Evolutionary conservation across 306 rosid species (phyloP), one percentile per base, ranked within the genome.

Genomic region (Prunus salicina): DNA sequence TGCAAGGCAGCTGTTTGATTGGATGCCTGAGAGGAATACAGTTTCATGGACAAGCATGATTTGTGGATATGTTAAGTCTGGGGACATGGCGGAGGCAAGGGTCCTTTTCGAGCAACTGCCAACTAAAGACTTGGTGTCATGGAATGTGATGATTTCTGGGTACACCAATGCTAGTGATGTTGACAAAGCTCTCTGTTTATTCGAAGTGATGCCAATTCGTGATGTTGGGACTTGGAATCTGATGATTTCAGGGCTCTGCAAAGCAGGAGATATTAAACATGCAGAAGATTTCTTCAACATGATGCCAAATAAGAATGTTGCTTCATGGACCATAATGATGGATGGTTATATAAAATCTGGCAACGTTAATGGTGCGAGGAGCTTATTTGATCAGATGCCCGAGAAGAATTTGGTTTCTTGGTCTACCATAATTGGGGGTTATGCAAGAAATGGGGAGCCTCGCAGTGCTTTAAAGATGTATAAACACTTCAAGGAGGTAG

Each of bases 341-440:
- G 74, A 51, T 70, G 74, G 74, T 51, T 70, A 51, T 70, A 14
- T 51, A 49, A 51, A 51, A 70, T 46, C 46, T 16, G 74, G 74
- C 19, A 12, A 51, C 2, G 6, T 70, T 4, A 32, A 30, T 51
- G 8, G 27, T 30, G 24, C 74, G 2, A 51, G 74, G 74, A 25
- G 61, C 16, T 70, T 70, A 51, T 70, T 70, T 70, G 74, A 70
- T 27, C 63, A 70, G 60, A 69, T 69, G 56, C 60, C 41, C 0
- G 60, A 69, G 57, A 69, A 69, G 24, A 69, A 69, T 69, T 13
- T 69, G 73, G 20, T 69, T 25, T 49, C 73, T 1, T 70, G 74
- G 63, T 51, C 74, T 30, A 52, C 74, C 62, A 30, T 70, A 56
- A 70, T 70, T 50, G 74, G 63, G 74, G 74, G 74, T 52, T 70